Evolutionary conservation across 2,329 filamentous ascomycete genomes (phyloP).

Genomic region (Neofusicoccum cordaticola): DNA sequence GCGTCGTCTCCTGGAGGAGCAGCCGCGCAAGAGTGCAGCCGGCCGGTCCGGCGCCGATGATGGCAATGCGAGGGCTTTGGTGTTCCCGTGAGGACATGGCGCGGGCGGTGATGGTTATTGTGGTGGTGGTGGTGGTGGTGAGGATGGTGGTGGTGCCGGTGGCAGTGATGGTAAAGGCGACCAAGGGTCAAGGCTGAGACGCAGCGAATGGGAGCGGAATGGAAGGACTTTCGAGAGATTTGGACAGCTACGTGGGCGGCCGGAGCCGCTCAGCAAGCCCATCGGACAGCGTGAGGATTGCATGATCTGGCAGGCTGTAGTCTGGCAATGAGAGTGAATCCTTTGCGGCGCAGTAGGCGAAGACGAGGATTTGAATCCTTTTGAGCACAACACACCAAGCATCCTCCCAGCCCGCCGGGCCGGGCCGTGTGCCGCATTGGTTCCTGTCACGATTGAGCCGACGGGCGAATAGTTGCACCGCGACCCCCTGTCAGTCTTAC

Average conservation of each 20-base stretch:
- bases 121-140: neutral
- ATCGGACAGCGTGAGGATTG: neutral
- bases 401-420: neutral
- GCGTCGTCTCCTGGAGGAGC: conserved; percentile 26
- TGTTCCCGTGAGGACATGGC: neutral
- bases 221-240: neutral
- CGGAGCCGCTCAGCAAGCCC: neutral
- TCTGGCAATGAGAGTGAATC: neutral
- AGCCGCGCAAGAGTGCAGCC: conserved; percentile 22
- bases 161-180: neutral
- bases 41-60: no score
- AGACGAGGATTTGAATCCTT: neutral
- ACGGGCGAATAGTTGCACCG: neutral
- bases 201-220: neutral
- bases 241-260: neutral
- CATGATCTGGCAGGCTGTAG: neutral
- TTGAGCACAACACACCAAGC: neutral
- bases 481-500: no score
- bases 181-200: neutral
- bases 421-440: neutral
- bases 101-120: neutral
- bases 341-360: neutral
- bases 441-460: neutral
- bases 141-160: neutral
- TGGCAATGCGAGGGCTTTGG: neutral